A percentile compares a stretch with the other conserved stretches of the same genome.
phyloP scores from a whole-genome alignment of 225 moss, liverwort and hornwort genomes.

The Pseudoscleropodium purum region DNA sequence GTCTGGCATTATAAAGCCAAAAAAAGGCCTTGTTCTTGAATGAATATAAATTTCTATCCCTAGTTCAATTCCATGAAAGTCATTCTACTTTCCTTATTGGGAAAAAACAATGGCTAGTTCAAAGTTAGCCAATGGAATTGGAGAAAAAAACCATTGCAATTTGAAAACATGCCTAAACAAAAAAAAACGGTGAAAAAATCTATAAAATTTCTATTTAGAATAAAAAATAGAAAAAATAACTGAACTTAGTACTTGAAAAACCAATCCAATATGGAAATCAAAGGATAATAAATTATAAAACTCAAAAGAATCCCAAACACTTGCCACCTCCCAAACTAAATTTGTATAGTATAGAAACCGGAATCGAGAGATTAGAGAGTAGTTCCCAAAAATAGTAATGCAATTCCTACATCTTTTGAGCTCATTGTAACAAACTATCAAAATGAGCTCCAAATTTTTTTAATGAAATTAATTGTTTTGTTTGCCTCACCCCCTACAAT shows the following conservation, averaged over 20 bases:
- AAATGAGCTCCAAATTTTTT: too few species aligned
- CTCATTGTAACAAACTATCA: too few species aligned
- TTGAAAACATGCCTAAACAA: background rate
- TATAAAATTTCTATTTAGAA: background rate
- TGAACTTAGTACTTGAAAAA: fast-evolving
- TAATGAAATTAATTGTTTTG: too few species aligned
- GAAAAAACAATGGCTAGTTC: fast-evolving
- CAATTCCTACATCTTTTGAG: too few species aligned
- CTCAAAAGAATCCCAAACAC: background rate
- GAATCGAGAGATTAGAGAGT: background rate
- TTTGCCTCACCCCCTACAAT: too few species aligned
- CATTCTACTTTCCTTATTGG: background rate
- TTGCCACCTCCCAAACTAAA: fast-evolving
- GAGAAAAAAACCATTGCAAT: fast-evolving
- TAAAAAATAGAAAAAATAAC: background rate
- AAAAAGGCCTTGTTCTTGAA: background rate
- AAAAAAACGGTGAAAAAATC: background rate
- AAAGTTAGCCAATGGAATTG: fast-evolving
- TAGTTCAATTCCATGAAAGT: background rate
- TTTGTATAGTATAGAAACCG: fast-evolving
- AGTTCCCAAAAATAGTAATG: too few species aligned
- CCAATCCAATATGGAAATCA: fast-evolving
- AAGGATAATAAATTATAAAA: background rate
- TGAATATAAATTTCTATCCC: background rate
- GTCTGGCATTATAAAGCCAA: too few species aligned